These are phyloP conservation scores for Suillus brevipes DNA, from an alignment of 768 basidiomycete species.

Conservation along the genomic window DNA sequence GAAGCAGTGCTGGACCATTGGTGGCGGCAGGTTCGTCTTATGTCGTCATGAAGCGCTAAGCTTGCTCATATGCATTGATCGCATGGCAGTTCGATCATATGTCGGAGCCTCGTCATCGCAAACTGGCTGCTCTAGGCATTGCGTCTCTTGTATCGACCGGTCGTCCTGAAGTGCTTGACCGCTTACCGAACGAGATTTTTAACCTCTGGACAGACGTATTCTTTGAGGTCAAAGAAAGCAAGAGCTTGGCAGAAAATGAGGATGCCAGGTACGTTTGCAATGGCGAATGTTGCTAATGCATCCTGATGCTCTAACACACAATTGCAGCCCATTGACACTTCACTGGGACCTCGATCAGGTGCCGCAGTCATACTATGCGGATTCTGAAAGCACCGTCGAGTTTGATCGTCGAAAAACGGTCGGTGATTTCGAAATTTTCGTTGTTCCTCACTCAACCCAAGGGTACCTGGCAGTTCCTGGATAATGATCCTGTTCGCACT, in stretches of 20 bases:
- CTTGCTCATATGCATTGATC: constrained; percentile 4
- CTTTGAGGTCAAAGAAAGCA: constrained; percentile 79
- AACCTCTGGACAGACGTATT: constrained; percentile 90
- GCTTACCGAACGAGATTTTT: constrained; percentile 74
- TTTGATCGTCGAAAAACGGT: constrained; percentile 75
- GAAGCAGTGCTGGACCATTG: constrained; percentile 75
- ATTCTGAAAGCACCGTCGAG: constrained; percentile 72
- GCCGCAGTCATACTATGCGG: constrained; percentile 57
- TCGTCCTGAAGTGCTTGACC: constrained; percentile 66
- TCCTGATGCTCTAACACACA: neutral
- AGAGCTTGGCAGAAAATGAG: constrained; percentile 36
- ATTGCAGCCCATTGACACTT: constrained; percentile 42
- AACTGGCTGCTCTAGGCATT: constrained; percentile 81
- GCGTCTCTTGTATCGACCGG: constrained; percentile 77
- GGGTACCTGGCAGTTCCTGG: constrained; percentile 52
- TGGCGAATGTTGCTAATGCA: neutral
- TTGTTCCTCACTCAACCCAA: constrained; percentile 10
- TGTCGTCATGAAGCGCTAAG: constrained; percentile 3
- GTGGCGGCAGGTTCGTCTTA: constrained; percentile 67
- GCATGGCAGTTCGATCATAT: constrained; percentile 79
- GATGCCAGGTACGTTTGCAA: constrained; percentile 35
- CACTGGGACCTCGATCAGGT: constrained; percentile 73
- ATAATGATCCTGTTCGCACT: constrained; percentile 71
- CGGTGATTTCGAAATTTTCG: constrained; percentile 23
- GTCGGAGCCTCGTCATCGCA: constrained; percentile 82